phyloP scores from a whole-genome alignment of 805 yeast species.

The Candida koratica region DNA sequence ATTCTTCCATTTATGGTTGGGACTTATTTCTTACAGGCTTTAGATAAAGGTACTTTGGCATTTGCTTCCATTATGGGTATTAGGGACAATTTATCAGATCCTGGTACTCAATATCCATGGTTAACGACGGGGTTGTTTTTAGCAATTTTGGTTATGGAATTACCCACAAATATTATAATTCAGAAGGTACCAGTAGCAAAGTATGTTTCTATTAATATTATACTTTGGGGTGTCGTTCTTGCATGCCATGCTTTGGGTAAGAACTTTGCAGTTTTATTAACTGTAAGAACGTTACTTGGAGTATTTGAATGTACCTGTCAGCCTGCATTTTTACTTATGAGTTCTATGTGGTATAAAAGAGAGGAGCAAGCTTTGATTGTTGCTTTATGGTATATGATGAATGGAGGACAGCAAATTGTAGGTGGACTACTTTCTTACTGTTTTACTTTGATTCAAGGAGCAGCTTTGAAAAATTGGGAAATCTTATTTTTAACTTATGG shows the following conservation, averaged over 20 bases:
- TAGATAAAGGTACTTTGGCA: slow-evolving; percentile 54
- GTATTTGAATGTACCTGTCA: slow-evolving; percentile 52
- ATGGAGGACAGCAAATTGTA: slow-evolving; percentile 54
- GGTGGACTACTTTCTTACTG: slow-evolving; percentile 44
- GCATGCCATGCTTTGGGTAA: slow-evolving; percentile 50
- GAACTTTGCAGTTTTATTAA: slow-evolving; percentile 49
- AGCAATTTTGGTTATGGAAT: slow-evolving; percentile 52
- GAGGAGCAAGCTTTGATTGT: slow-evolving; percentile 38
- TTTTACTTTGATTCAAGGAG: slow-evolving; percentile 44
- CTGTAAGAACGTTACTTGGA: slow-evolving; percentile 50
- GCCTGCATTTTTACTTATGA: slow-evolving; percentile 53
- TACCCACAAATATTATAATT: slow-evolving; percentile 35
- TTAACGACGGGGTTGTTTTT: slow-evolving; percentile 52
- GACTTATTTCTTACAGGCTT: slow-evolving; percentile 52
- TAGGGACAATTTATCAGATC: slow-evolving; percentile 30
- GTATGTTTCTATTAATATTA: slow-evolving; percentile 43
- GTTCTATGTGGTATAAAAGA: slow-evolving; percentile 60
- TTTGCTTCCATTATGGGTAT: slow-evolving; percentile 67
- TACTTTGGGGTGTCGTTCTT: slow-evolving; percentile 53
- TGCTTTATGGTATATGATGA: slow-evolving; percentile 48
- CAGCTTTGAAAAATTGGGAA: slow-evolving; percentile 53
- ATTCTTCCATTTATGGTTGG: slow-evolving; percentile 50
- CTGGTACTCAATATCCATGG: slow-evolving; percentile 46
- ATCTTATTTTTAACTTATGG: slow-evolving; percentile 59
- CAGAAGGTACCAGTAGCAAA: slow-evolving; percentile 53